These are phyloP conservation scores for Sporisorium scitamineum DNA, from an alignment of 1,284 basidiomycete species.

Conservation along the genomic window DNA sequence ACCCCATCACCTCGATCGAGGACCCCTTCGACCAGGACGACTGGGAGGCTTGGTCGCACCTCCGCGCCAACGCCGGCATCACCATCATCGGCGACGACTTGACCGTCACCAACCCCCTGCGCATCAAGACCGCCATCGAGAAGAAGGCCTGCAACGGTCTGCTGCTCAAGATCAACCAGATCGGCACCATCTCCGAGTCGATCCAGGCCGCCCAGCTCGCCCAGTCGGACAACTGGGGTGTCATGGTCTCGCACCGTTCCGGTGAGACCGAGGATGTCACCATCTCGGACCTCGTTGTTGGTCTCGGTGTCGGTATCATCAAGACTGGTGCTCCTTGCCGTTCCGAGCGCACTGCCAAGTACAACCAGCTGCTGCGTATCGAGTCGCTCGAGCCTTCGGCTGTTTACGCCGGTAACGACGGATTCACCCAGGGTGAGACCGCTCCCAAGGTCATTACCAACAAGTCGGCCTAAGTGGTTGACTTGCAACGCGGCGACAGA, in stretches of 20 bases:
- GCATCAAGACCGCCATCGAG: constrained; percentile 99
- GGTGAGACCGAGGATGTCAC: constrained; percentile 79
- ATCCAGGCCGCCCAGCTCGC: constrained; percentile 96
- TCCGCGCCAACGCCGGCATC: constrained; percentile 73
- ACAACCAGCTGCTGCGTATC: constrained; percentile 68
- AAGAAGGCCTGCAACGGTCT: constrained; percentile 99
- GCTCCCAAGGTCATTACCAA: constrained; percentile 63
- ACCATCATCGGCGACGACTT: constrained; percentile 97
- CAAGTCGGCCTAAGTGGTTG: constrained; percentile 38
- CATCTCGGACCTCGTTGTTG: constrained; percentile 96
- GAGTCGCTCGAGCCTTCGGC: constrained; percentile 60
- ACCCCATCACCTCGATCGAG: constrained; percentile 81
- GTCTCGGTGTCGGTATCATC: constrained; percentile 92
- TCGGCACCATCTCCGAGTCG: constrained; percentile 98
- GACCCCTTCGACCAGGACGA: constrained; percentile 99
- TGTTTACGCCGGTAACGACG: constrained; percentile 66
- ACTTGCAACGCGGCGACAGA: background rate
- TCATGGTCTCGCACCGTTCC: constrained; percentile 99
- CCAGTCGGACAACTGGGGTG: constrained; percentile 96
- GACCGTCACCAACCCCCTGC: constrained; percentile 96
- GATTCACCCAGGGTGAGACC: constrained; percentile 62
- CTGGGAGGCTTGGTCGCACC: constrained; percentile 97
- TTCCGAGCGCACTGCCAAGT: constrained; percentile 87
- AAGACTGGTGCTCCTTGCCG: constrained; percentile 97
- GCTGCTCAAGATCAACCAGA: constrained; percentile 93